phyloP scores from a whole-genome alignment of 495 filamentous ascomycete genomes.

The Penicillium mononematosum region DNA sequence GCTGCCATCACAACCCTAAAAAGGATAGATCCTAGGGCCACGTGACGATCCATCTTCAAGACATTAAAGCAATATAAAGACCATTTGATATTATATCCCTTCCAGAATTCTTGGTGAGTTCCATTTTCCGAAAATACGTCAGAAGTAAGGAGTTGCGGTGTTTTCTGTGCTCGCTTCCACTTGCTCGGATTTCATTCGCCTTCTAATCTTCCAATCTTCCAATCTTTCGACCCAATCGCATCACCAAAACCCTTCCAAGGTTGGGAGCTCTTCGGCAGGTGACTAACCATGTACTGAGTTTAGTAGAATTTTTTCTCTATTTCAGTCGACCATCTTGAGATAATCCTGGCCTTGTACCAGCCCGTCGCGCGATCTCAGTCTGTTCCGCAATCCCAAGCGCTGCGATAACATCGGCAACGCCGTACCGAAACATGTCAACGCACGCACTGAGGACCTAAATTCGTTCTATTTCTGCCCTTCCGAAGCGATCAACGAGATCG shows the following conservation, averaged over 20 bases:
- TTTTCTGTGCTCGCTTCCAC: slow-evolving; percentile 2
- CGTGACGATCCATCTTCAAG: slow-evolving; percentile 4
- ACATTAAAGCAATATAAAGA: slow-evolving; percentile 1
- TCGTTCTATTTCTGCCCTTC: neutral
- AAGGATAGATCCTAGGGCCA: neutral
- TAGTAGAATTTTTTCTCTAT: neutral
- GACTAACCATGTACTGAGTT: slow-evolving; percentile 3
- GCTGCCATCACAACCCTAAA: neutral
- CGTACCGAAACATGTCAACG: slow-evolving; percentile 9
- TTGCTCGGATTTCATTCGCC: neutral
- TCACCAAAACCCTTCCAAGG: neutral
- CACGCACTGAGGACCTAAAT: neutral
- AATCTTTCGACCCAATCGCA: slow-evolving; percentile 1
- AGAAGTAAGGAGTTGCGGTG: slow-evolving; percentile 3
- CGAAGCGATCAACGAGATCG: neutral
- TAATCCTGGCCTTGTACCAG: neutral
- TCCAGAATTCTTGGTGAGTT: neutral
- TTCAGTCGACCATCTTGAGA: neutral
- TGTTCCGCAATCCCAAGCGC: slow-evolving; percentile 10
- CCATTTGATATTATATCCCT: neutral
- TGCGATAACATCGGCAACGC: slow-evolving; percentile 8
- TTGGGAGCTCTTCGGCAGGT: neutral
- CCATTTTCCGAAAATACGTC: neutral
- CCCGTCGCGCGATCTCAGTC: slow-evolving; percentile 1
- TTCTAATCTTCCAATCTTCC: neutral